These are phyloP conservation scores for Pythium oligandrum DNA, from an alignment of 352 stramenopile genomes.

Conservation along the genomic window DNA sequence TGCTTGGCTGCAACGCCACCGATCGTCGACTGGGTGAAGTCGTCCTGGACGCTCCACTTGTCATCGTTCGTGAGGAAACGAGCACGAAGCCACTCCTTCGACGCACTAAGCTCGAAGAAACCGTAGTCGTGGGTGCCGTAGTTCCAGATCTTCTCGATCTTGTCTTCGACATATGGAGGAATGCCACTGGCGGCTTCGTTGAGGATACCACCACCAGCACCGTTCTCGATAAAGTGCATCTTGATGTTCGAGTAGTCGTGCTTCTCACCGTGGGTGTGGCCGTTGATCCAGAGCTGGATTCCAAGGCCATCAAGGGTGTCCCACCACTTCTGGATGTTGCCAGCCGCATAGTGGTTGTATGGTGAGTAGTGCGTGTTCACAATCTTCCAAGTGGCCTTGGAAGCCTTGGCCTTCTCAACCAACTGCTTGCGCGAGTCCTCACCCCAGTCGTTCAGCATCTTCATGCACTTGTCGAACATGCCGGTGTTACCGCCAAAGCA, in stretches of 20 bases:
- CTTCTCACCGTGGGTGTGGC: constrained; percentile 72
- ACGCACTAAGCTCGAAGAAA: constrained; percentile 59
- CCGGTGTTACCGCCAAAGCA: constrained; percentile 46
- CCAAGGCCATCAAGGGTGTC: constrained; percentile 45
- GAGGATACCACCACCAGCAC: constrained; percentile 63
- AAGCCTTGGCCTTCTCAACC: constrained; percentile 44
- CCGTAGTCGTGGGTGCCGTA: constrained; percentile 62
- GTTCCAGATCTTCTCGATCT: constrained; percentile 63
- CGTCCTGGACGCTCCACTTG: constrained; percentile 45
- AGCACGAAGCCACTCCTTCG: constrained; percentile 55
- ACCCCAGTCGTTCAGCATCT: constrained; percentile 51
- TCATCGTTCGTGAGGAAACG: constrained; percentile 66
- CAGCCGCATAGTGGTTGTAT: constrained; percentile 68
- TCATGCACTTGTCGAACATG: constrained; percentile 75
- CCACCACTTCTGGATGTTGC: constrained; percentile 42
- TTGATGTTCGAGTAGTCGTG: constrained; percentile 59
- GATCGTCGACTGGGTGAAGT: constrained; percentile 36
- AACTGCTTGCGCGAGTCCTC: constrained; percentile 51
- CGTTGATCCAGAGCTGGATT: constrained; percentile 65
- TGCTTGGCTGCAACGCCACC: constrained; percentile 60
- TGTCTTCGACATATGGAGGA: constrained; percentile 46
- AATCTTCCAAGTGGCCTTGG: constrained; percentile 78
- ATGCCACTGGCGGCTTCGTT: constrained; percentile 69
- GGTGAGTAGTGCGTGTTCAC: constrained; percentile 83
- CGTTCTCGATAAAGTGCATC: constrained; percentile 80